Conservation (phyloP, 192 early-diverging fungal genomes). For the Chytriomyces sp. region DNA sequence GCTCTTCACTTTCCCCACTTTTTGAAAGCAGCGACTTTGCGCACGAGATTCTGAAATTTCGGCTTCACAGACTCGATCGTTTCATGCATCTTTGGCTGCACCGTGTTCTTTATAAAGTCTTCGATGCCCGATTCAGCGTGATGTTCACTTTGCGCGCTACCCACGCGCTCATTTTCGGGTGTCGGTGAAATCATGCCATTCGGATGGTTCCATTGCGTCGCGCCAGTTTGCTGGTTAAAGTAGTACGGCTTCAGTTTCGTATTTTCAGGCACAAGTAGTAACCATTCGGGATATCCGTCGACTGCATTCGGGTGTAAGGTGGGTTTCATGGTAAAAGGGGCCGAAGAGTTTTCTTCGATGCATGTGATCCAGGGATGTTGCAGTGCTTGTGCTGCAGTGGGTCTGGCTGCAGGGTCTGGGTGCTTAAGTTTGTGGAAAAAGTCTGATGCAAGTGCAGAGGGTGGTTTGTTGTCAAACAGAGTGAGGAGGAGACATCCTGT, state of each 20-base stretch:
- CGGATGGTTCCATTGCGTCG: constrained; percentile 22
- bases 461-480: constrained; percentile 30
- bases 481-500: constrained; percentile 36
- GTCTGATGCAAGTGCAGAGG: constrained; percentile 58
- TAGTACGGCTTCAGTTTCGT: background rate
- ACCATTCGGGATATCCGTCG: constrained; percentile 4
- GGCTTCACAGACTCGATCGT: constrained; percentile 2
- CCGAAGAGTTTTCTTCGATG: background rate
- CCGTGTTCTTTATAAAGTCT: background rate
- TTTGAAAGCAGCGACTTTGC: background rate
- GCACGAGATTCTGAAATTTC: background rate
- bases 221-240: constrained; percentile 10
- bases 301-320: background rate
- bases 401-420: constrained; percentile 63
- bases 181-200: background rate
- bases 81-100: background rate
- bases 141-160: background rate
- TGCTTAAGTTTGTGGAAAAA: constrained; percentile 72
- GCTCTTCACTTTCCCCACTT: background rate
- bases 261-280: constrained; percentile 2
- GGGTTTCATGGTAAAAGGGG: background rate
- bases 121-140: background rate
- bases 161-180: background rate
- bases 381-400: constrained; percentile 77
- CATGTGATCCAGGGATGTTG: constrained; percentile 76